Conservation (phyloP, 2,329 filamentous ascomycete genomes). For the Fusarium bulbicola region DNA sequence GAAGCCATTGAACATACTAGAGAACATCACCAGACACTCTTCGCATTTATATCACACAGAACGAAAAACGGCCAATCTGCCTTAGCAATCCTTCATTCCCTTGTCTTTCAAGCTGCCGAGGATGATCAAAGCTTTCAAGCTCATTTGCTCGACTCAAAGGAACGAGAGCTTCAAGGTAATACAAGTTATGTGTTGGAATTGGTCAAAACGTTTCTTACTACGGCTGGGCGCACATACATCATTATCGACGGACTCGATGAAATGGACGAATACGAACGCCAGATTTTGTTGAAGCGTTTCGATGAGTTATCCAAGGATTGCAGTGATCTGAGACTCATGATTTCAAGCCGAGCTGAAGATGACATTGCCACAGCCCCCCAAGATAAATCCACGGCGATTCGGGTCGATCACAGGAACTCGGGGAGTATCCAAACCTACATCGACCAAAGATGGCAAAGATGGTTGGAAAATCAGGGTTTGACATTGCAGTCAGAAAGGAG, state of each 20-base stretch:
- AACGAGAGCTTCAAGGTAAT: constrained; percentile 6
- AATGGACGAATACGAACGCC: constrained; percentile 1
- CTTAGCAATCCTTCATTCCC: constrained; percentile 6
- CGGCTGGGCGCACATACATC: neutral
- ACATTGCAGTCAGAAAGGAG: neutral
- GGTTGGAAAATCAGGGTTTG: neutral
- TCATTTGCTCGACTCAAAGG: neutral
- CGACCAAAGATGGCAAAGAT: neutral
- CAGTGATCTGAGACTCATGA: neutral
- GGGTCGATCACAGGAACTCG: constrained; percentile 1
- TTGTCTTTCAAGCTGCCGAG: constrained; percentile 8
- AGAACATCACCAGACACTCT: neutral
- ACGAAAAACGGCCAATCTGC: neutral
- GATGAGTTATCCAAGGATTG: neutral
- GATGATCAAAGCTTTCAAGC: neutral
- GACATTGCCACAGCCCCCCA: neutral
- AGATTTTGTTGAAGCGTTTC: neutral
- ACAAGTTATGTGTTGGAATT: neutral
- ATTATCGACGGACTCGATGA: constrained; percentile 25
- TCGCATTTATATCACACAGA: neutral
- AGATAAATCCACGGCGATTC: neutral
- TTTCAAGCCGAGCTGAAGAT: constrained; percentile 9
- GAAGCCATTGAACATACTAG: neutral
- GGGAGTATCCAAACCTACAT: constrained; percentile 6
- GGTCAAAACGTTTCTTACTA: neutral